Base-by-base conservation (phyloP, 1,284 basidiomycete species). In the Ustilago trichophora region DNA sequence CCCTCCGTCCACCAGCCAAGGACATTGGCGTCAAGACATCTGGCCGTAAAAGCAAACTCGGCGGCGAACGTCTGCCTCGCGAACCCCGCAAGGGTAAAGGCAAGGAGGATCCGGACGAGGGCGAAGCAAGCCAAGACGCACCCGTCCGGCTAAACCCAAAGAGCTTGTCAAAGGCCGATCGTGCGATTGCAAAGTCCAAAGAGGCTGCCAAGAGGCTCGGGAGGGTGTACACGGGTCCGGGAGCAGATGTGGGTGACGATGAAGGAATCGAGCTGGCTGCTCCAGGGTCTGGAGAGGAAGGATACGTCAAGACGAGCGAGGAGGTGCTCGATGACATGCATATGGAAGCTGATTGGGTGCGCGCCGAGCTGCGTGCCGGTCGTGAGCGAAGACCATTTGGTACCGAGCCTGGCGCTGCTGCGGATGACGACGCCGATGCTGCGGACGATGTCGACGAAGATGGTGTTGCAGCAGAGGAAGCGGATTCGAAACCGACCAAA, bases 21-120 rank as follows among this genome's bases (percentile, higher is more conserved):
- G 82, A 84, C 43, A 81, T 82, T 33, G 82, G 83, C 40, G 83
- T 83, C 12, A 79, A 82, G 34, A 82, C 83, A 0, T 72, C 83
- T 6, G 75, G 81, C 25, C 75, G 65, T 38, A 83, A 75, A 56
- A 82, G 60, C 63, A 82, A 75, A 77, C 69, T 73, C 22, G 63
- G 69, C 13, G 75, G 73, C 18, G 71, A 58, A 33, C 60, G 49
- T 9, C 72, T 53, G 6, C 48, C 54, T 22, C 46, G 53, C 9
- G 46, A 53, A 25, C 37, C 58, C 15, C 21, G 37, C 18, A 58
- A 55, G 29, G 47, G 44, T 7, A 84, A 77, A 71, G 75, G 70
- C 64, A 82, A 63, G 73, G 77, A 72, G 72, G 75, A 70, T 9
- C 33, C 34, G 3, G 49, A 59, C 8, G 68, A 58, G 10, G 75